These are phyloP conservation scores for Suhomyces sp. DNA, from an alignment of 805 yeast genomes.

Conservation along the genomic window DNA sequence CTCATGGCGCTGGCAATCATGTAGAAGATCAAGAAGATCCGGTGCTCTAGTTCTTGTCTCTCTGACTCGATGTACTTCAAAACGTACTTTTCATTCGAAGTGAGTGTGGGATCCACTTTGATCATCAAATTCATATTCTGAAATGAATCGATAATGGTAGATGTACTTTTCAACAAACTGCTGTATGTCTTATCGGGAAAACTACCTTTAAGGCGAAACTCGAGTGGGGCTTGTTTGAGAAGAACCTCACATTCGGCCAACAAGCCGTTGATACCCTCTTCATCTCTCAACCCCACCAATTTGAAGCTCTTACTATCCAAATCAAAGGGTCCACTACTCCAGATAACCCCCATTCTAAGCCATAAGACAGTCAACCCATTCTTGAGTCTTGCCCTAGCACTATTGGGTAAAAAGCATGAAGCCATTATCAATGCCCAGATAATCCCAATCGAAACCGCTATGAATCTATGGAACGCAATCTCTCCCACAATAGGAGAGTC, in stretches of 20 bases:
- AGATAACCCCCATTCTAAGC: conserved; percentile 76
- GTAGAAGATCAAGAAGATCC: conserved; percentile 74
- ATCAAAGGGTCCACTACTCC: conserved; percentile 74
- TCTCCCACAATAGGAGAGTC: conserved; percentile 64
- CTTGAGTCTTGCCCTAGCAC: conserved; percentile 70
- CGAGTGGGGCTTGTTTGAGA: conserved; percentile 71
- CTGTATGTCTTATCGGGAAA: conserved; percentile 58
- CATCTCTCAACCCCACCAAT: conserved; percentile 45
- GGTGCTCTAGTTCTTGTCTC: conserved; percentile 65
- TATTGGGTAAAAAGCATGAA: conserved; percentile 64
- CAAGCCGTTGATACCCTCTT: conserved; percentile 49
- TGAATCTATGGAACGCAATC: conserved; percentile 75
- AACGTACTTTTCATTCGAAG: conserved; percentile 54
- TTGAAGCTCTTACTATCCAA: conserved; percentile 29
- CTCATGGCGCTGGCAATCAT: conserved; percentile 75
- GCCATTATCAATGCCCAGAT: conserved; percentile 76
- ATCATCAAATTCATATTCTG: conserved; percentile 73
- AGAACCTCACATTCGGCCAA: conserved; percentile 60
- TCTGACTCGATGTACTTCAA: conserved; percentile 55
- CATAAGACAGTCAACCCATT: conserved; percentile 66
- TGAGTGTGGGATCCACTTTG: conserved; percentile 55
- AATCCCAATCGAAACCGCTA: conserved; percentile 71
- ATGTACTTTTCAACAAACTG: conserved; percentile 53
- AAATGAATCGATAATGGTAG: conserved; percentile 67
- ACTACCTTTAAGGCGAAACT: conserved; percentile 69